Evolutionary conservation across 2,329 filamentous ascomycete genomes (phyloP).

Genomic region (Mollisiaceae sp.): DNA sequence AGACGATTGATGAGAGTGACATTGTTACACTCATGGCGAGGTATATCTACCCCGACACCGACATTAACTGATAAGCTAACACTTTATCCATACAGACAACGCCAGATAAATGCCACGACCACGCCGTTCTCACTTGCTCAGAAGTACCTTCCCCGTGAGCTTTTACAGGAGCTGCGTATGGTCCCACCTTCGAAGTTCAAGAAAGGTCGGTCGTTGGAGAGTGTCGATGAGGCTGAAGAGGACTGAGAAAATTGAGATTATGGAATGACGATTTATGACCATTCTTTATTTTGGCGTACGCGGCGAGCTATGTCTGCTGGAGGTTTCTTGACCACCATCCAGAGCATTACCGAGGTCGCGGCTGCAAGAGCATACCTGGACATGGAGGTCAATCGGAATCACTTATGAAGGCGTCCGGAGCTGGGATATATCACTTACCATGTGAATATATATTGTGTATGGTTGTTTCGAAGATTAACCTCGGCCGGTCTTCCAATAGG

Average conservation of each 20-base stretch:
- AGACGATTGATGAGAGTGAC: slow-evolving; percentile 85
- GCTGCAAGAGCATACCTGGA: slow-evolving; percentile 81
- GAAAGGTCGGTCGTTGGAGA: slow-evolving; percentile 44
- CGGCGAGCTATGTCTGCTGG: slow-evolving; percentile 73
- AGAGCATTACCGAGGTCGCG: slow-evolving; percentile 94
- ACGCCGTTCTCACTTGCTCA: slow-evolving; percentile 87
- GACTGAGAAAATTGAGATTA: slow-evolving; percentile 39
- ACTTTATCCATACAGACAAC: slow-evolving; percentile 66
- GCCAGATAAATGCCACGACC: slow-evolving; percentile 71
- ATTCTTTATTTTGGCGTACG: slow-evolving; percentile 76
- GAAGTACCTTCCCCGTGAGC: slow-evolving; percentile 78
- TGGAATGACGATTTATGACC: slow-evolving; percentile 55
- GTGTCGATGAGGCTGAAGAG: slow-evolving; percentile 46
- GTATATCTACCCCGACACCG: slow-evolving; percentile 54
- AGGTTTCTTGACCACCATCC: slow-evolving; percentile 91
- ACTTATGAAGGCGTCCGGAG: background rate
- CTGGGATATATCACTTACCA: slow-evolving; percentile 66
- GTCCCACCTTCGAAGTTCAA: slow-evolving; percentile 58
- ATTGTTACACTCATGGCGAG: slow-evolving; percentile 82
- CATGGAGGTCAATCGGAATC: slow-evolving; percentile 11
- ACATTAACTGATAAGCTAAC: slow-evolving; percentile 29
- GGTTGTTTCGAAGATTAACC: slow-evolving; percentile 94
- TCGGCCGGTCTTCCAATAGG: slow-evolving; percentile 88
- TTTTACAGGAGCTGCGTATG: slow-evolving; percentile 83
- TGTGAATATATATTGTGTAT: slow-evolving; percentile 98